Evolutionary conservation across 805 yeast genomes (phyloP).

Genomic region (Saturnispora gosingensis): DNA sequence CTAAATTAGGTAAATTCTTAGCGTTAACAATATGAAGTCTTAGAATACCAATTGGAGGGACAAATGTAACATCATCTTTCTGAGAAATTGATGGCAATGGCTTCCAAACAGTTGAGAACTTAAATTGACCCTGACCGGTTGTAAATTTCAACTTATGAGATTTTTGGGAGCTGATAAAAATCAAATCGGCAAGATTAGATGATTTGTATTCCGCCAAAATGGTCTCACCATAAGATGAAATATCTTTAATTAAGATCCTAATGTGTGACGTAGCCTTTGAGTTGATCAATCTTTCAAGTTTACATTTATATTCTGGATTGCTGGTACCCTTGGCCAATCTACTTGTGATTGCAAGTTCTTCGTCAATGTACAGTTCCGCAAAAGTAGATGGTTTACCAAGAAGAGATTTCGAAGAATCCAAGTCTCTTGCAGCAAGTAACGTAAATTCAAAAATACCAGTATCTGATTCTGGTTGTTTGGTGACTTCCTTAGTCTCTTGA

Average conservation of each 20-base stretch:
- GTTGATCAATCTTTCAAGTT: conserved; percentile 51
- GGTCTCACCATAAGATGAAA: conserved; percentile 39
- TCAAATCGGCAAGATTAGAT: conserved; percentile 41
- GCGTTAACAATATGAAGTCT: conserved; percentile 52
- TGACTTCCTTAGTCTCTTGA: conserved; percentile 40
- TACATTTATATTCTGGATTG: conserved; percentile 65
- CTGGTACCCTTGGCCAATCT: conserved; percentile 59
- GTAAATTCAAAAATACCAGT: conserved; percentile 63
- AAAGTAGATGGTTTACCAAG: conserved; percentile 51
- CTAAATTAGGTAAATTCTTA: conserved; percentile 43
- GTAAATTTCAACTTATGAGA: conserved; percentile 40
- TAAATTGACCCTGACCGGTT: conserved; percentile 45
- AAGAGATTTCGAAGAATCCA: conserved; percentile 45
- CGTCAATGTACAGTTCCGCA: conserved; percentile 57
- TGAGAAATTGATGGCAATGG: conserved; percentile 51
- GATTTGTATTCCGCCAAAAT: conserved; percentile 46
- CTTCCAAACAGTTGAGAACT: conserved; percentile 58
- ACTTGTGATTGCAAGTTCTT: conserved; percentile 43
- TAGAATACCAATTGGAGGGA: conserved; percentile 59
- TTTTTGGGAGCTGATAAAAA: conserved; percentile 42
- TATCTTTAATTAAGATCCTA: conserved; percentile 52
- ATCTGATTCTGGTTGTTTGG: conserved; percentile 48
- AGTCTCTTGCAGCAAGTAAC: conserved; percentile 49
- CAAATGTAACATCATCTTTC: conserved; percentile 32
- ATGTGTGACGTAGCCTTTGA: conserved; percentile 49